phyloP scores from a whole-genome alignment of 108 stramenopile genomes.

The Parmales sp. region DNA sequence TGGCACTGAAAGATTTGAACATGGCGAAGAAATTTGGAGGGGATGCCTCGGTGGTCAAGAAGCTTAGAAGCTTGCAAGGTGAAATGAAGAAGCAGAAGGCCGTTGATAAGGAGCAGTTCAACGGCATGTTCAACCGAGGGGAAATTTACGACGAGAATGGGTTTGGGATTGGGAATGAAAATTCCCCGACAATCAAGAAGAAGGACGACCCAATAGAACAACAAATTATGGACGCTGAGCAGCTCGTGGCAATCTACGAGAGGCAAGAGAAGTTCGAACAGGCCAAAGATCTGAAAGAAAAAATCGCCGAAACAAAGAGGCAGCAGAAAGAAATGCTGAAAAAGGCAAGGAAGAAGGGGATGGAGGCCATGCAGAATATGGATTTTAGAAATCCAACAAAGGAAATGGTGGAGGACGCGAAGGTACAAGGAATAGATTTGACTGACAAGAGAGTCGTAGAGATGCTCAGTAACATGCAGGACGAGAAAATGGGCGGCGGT shows the following conservation, averaged over 20 bases:
- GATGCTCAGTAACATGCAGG: neutral
- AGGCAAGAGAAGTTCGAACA: neutral
- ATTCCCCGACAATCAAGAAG: too few species aligned
- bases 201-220: slow-evolving; percentile 2
- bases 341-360: too few species aligned
- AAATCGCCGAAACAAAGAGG: neutral
- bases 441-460: slow-evolving; percentile 4
- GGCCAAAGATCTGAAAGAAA: neutral
- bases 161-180: neutral
- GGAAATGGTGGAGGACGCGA: slow-evolving; percentile 15
- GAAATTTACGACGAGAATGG: slow-evolving; percentile 15
- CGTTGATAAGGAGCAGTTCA: slow-evolving; percentile 23
- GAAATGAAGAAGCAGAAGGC: slow-evolving; percentile 14
- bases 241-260: neutral
- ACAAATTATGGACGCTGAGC: neutral
- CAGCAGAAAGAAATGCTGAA: neutral
- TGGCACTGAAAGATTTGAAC: slow-evolving; percentile 27
- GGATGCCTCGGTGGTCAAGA: slow-evolving; percentile 20
- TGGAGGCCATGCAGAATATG: neutral
- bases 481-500: neutral
- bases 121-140: slow-evolving; percentile 33
- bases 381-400: slow-evolving; percentile 16
- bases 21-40: slow-evolving; percentile 14
- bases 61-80: neutral
- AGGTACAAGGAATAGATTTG: slow-evolving; percentile 13